These are phyloP conservation scores for Colletotrichum chlorophyti DNA, from an alignment of 2,329 filamentous ascomycete genomes.

Conservation along the genomic window DNA sequence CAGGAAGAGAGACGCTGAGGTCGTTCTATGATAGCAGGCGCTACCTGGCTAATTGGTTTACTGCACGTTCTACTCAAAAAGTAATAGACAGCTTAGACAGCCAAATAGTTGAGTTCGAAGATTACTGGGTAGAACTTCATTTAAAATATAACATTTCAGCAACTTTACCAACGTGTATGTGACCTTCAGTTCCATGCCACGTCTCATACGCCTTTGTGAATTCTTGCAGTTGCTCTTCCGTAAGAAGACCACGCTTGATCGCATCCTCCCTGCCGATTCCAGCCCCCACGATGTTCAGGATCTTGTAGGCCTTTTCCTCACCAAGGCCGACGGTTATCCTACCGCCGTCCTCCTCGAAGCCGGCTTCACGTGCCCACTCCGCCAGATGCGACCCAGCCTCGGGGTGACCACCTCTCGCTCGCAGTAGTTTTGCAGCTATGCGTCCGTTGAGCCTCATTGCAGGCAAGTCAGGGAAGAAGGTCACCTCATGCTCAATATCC, in stretches of 20 bases:
- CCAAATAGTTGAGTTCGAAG: no score
- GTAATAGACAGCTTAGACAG: no score
- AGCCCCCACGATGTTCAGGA: background rate
- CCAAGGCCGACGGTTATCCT: background rate
- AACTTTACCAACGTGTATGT: background rate
- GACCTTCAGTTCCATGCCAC: background rate
- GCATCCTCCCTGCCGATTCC: background rate
- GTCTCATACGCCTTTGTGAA: background rate
- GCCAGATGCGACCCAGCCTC: background rate
- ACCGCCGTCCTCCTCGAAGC: background rate
- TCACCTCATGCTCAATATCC: background rate
- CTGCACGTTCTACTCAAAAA: no score
- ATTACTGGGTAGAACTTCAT: no score
- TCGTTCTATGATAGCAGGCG: no score
- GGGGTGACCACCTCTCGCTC: background rate
- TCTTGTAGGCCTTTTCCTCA: background rate
- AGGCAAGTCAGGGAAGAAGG: background rate
- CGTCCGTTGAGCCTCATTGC: background rate
- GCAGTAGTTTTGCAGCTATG: background rate
- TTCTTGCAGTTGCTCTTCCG: background rate
- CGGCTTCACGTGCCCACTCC: background rate
- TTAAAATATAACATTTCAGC: constrained; percentile 3
- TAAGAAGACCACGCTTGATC: background rate
- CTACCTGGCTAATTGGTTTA: no score
- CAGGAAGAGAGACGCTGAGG: background rate